phyloP scores from a whole-genome alignment of 1,284 basidiomycete species.

The Farysia itapuensis region DNA sequence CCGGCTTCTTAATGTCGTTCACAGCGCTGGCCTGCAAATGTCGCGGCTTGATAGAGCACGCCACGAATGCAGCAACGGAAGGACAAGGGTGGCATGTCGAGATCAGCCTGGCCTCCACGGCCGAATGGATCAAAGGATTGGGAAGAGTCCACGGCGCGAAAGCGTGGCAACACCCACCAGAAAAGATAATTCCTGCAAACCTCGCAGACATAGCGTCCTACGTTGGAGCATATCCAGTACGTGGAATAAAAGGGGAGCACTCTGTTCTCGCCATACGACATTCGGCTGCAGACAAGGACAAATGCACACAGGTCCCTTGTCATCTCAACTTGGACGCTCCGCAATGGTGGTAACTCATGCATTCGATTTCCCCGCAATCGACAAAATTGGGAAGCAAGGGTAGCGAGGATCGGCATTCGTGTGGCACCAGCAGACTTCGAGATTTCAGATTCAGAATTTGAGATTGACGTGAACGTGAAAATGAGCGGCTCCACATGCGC shows the following conservation, averaged over 20 bases:
- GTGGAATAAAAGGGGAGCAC: constrained; percentile 1
- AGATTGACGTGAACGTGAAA: no score
- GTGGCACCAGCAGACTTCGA: no score
- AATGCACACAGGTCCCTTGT: no score
- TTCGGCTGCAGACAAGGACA: no score
- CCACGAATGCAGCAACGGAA: neutral
- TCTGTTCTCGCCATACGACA: no score
- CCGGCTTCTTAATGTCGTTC: constrained; percentile 67
- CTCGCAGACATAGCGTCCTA: neutral
- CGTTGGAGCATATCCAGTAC: constrained; percentile 5
- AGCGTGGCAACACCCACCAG: constrained; percentile 10
- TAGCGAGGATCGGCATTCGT: no score
- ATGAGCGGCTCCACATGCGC: no score
- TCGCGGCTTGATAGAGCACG: constrained; percentile 4
- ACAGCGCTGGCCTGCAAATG: constrained; percentile 11
- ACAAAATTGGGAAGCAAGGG: no score
- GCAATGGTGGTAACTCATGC: no score
- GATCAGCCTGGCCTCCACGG: constrained; percentile 14
- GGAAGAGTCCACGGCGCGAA: constrained; percentile 9
- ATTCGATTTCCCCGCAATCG: no score
- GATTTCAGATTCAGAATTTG: no score
- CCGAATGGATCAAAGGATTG: constrained; percentile 18
- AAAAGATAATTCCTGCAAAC: constrained; percentile 1
- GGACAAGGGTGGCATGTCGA: constrained; percentile 16
- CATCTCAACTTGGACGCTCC: no score